These are phyloP conservation scores for Boletus holoroseus DNA, from an alignment of 1,284 basidiomycete species.

Conservation along the genomic window DNA sequence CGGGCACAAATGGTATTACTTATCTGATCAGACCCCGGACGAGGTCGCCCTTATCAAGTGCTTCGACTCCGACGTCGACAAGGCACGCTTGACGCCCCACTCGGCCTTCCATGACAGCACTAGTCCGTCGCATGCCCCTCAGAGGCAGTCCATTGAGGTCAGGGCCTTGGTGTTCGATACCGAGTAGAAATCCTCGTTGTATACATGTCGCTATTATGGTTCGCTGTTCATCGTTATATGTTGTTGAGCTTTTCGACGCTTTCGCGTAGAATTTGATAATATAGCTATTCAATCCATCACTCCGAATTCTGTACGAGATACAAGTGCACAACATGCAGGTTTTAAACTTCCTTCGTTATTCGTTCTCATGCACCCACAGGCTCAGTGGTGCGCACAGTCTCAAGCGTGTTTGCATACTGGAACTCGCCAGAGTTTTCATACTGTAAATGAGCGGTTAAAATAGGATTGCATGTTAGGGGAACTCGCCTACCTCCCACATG, in stretches of 20 bases:
- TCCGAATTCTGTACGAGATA: not conserved
- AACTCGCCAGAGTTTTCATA: slow-evolving; percentile 90
- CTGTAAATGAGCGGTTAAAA: slow-evolving; percentile 36
- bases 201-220: not conserved
- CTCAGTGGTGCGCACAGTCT: slow-evolving; percentile 13
- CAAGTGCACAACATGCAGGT: not conserved
- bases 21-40: slow-evolving; percentile 42
- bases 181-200: slow-evolving; percentile 12
- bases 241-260: not conserved
- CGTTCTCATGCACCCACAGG: slow-evolving; percentile 16
- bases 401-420: slow-evolving; percentile 69
- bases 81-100: slow-evolving; percentile 44
- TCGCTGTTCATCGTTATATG: not conserved
- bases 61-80: slow-evolving; percentile 39
- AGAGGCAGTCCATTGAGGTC: slow-evolving; percentile 31
- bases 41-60: slow-evolving; percentile 49
- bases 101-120: slow-evolving; percentile 41
- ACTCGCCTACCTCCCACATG: slow-evolving; percentile 80
- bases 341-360: not conserved
- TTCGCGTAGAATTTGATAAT: not conserved
- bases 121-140: slow-evolving; percentile 38
- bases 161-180: slow-evolving; percentile 27
- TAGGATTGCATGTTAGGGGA: not conserved
- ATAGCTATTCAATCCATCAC: not conserved
- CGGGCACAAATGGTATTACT: slow-evolving; percentile 47